phyloP scores from a whole-genome alignment of 2,329 filamentous ascomycete species.

The Penicillium brasilianum region DNA sequence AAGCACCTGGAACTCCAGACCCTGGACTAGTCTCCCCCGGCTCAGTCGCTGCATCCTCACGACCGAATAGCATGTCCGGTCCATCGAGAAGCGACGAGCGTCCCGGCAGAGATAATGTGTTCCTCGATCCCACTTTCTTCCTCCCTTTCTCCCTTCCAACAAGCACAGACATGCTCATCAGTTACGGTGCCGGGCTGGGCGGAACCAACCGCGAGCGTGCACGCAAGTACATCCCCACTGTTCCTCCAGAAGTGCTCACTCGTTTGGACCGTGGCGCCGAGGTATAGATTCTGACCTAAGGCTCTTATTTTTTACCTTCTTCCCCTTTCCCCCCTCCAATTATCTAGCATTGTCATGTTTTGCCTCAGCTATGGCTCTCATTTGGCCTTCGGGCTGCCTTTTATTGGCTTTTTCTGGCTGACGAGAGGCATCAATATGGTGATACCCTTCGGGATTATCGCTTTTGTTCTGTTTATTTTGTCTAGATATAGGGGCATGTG shows the following conservation, averaged over 20 bases:
- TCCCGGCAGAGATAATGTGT: conserved; percentile 52
- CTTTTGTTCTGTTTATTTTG: conserved; percentile 1
- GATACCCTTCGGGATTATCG: conserved; percentile 16
- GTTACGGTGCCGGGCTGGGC: conserved; percentile 92
- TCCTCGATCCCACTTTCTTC: conserved; percentile 88
- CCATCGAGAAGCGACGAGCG: conserved; percentile 33
- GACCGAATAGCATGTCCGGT: conserved; percentile 28
- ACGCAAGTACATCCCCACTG: conserved; percentile 92
- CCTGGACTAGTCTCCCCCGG: conserved; percentile 28
- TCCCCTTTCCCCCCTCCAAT: background rate
- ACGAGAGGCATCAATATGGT: background rate
- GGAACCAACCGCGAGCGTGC: conserved; percentile 90
- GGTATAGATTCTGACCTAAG: conserved; percentile 13
- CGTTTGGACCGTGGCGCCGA: conserved; percentile 71
- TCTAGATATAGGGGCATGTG: conserved; percentile 9
- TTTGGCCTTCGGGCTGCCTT: background rate
- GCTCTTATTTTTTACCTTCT: background rate
- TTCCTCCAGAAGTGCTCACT: conserved; percentile 89
- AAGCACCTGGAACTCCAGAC: conserved; percentile 29
- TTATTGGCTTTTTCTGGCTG: conserved; percentile 1
- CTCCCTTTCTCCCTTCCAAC: conserved; percentile 94
- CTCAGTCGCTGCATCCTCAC: conserved; percentile 33
- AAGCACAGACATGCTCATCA: conserved; percentile 95
- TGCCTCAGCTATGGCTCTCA: background rate
- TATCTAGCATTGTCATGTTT: background rate